Evolutionary conservation across 768 basidiomycete genomes (phyloP), one percentile per base, ranked within the genome.

Genomic region (Hericium coralloides): DNA sequence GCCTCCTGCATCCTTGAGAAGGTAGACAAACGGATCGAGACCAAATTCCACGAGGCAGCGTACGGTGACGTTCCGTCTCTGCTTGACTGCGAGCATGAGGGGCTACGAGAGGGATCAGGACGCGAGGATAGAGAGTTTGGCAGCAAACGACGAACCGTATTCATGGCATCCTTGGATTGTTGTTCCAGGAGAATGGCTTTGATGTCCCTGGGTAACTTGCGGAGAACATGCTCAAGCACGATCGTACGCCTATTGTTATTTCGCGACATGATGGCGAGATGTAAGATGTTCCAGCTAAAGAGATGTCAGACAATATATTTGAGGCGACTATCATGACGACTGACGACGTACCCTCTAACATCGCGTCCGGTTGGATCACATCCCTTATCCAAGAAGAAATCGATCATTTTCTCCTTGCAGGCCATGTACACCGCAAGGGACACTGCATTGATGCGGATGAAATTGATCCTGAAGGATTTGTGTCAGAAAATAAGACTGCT

Each of bases 231-330:
- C 26, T 74, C 65, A 14, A 83, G 63, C 18, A 67, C 55, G 12
- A 56, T 53, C 2, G 50, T 4, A 17, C 74, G 57, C 2, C 70
- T 65, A 3, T 60, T 57, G 10, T 45, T 20, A 17, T 70, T 49
- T 41, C 67, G 68, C 0, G 55, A 50, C 0, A 61, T 39, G 62
- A 74, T 76, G 36, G 79, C 64, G 15, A 74, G 66, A 65, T 85
- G 84, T 58, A 76, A 79, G 20, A 84, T 75, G 62, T 85, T 85
- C 73, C 73, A 80, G 5, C 82, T 85, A 56, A 23, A 49, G 51
- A 22, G 41, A 37, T 17, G 14, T 15, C 50, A n/a, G 52, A 31
- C 1, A 52, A 55, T 45, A 8, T 38, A 31, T 1, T 41, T 18
- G 31, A 17, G 38, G 18, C 18, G 7, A 9, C 10, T 7, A 17